Percentiles rank a stretch among this genome's conserved stretches.
phyloP scores from a whole-genome alignment of 257 asterid species.

The Thymus quinquecostatus region DNA sequence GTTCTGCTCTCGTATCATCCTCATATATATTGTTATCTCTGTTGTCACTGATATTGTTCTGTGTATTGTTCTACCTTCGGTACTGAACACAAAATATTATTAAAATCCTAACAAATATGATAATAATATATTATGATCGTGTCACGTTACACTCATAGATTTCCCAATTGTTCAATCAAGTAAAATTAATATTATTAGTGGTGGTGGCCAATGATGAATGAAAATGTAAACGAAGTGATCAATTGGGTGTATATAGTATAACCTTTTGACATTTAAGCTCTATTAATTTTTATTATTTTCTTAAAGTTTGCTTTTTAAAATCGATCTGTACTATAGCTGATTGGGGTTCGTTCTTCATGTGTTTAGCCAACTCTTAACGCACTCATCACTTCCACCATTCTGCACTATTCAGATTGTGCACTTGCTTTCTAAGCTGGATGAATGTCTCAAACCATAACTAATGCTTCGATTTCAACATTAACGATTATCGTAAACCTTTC shows the following conservation, averaged over 20 bases:
- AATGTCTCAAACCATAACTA: neutral
- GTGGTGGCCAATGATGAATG: neutral
- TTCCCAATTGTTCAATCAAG: neutral
- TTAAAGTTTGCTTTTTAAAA: neutral
- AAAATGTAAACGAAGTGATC: no score
- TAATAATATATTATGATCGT: neutral
- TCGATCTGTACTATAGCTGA: no score
- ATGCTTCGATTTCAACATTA: neutral
- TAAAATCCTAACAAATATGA: no score
- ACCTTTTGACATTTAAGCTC: neutral
- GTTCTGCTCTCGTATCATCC: no score
- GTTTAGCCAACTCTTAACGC: conserved; percentile 35
- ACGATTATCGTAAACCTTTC: neutral
- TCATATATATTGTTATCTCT: no score
- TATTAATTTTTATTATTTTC: neutral
- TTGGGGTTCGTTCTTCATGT: conserved; percentile 32
- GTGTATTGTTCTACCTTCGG: no score
- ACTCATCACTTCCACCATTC: neutral
- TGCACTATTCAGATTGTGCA: conserved; percentile 6
- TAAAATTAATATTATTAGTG: neutral
- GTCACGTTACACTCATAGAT: neutral
- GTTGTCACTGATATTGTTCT: no score
- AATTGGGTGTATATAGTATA: no score
- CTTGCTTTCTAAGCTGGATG: neutral
- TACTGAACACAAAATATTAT: no score